Evolutionary conservation across 257 asterid species (phyloP), one percentile per base, ranked within the genome.

Genomic region (Jacaranda mimosifolia): DNA sequence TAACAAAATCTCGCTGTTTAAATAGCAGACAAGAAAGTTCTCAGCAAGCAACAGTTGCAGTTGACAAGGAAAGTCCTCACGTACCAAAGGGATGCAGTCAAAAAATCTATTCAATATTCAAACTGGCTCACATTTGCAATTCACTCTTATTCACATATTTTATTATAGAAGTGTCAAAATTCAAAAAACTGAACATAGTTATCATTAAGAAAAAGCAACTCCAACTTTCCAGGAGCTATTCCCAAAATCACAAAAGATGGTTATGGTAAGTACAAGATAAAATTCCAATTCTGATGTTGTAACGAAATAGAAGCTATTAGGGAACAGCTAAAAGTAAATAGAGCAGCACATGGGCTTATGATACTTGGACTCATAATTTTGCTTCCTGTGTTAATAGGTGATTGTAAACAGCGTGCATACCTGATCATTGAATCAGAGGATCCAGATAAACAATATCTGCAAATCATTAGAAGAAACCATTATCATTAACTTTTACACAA

Each of bases 351-450:
- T 6, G 6, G 70, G 43, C 13, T 42, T 56, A 45, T 40, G 59
- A 53, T 76, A 68, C 19, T 57, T 68, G 43, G 68, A 42, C 70
- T 35, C 69, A 18, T 45, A 19, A 74, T 55, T 32, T 68, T 43
- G 67, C 72, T 53, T 36, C 62, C 32, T 0, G 49, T 26, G 68
- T 74, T 55, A 59, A 18, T 18, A 45, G 59, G 21, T 19, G 40
- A 14, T 52, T 48, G 45, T 26, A 71, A 58, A 57, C 18, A 40
- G 57, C 26, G 7, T 4, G 63, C 85, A 60, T 82, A 92, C 97
- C 97, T 91, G 85, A 92, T 92, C 97, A 92, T 92, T 48, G 97
- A 91, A 86, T 92, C 97, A 77, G 97, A 92, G 78, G 97, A 92
- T 55, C 97, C 97, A 64, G 97, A 92, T 80, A 92, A 82, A 87